phyloP scores from a whole-genome alignment of 768 basidiomycete genomes.

The Tylopilus plumbeoviolaceoides region DNA sequence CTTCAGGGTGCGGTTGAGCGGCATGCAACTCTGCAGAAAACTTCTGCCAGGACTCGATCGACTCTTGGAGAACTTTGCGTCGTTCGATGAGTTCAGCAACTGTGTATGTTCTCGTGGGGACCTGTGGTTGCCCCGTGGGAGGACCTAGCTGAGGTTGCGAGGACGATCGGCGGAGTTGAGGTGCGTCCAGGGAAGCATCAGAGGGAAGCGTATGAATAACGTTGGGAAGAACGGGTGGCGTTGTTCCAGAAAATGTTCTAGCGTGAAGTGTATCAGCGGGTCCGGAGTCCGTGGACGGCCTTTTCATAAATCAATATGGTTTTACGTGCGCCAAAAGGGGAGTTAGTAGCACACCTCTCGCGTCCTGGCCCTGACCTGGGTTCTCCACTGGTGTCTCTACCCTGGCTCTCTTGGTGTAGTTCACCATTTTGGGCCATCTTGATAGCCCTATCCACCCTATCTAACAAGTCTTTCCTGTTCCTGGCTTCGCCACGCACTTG shows the following conservation, averaged over 20 bases:
- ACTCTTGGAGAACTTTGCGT: conserved; percentile 23
- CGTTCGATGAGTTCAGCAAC: conserved; percentile 26
- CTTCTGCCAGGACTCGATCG: conserved; percentile 22
- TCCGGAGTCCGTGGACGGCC: conserved; percentile 4
- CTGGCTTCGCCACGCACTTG: conserved; percentile 29
- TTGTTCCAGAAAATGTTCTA: conserved; percentile 3
- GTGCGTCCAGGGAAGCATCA: conserved; percentile 9
- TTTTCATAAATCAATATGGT: conserved; percentile 11
- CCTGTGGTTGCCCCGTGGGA: conserved; percentile 8
- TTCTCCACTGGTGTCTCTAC: background rate
- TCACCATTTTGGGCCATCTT: conserved; percentile 24
- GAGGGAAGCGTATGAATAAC: conserved; percentile 1
- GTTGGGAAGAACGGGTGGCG: background rate
- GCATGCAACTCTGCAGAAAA: conserved; percentile 18
- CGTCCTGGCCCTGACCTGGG: background rate
- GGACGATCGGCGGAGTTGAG: conserved; percentile 26
- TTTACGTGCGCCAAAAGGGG: conserved; percentile 5
- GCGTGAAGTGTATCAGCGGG: background rate
- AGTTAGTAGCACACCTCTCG: conserved; percentile 14
- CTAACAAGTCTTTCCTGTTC: conserved; percentile 29
- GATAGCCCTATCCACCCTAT: conserved; percentile 28
- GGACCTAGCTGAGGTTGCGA: conserved; percentile 28
- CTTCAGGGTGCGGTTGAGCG: conserved; percentile 12
- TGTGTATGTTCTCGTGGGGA: conserved; percentile 20
- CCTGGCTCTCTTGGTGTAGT: conserved; percentile 6